phyloP scores from a whole-genome alignment of 495 filamentous ascomycete genomes.

The Hyaloscypha bicolor region DNA sequence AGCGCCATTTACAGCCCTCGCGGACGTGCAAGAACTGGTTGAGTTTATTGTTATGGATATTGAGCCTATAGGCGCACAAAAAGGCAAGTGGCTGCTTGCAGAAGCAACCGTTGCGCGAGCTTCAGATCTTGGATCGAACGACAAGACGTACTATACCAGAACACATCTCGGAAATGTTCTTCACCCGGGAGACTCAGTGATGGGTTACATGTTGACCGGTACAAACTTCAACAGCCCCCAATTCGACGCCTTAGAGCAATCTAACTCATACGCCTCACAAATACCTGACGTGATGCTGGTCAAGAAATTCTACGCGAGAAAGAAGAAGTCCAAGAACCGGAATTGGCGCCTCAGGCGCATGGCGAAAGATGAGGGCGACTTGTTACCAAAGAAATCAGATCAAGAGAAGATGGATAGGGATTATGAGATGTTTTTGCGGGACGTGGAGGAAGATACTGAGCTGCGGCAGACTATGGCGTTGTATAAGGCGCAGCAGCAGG shows the following conservation, averaged over 20 bases:
- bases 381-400: conserved; percentile 77
- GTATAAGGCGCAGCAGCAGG: conserved; percentile 66
- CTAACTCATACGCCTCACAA: conserved; percentile 65
- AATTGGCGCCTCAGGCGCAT: conserved; percentile 95
- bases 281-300: conserved; percentile 94
- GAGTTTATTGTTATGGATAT: conserved; percentile 97
- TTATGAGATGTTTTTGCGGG: conserved; percentile 95
- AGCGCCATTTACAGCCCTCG: conserved; percentile 77
- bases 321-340: conserved; percentile 77
- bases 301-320: conserved; percentile 91
- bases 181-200: conserved; percentile 85
- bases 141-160: conserved; percentile 79
- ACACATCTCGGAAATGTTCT: conserved; percentile 90
- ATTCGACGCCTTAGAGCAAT: conserved; percentile 77
- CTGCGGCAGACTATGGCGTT: conserved; percentile 79
- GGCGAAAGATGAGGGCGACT: conserved; percentile 81
- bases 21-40: conserved; percentile 80
- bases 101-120: conserved; percentile 87
- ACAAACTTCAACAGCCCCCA: conserved; percentile 88
- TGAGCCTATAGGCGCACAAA: conserved; percentile 71
- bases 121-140: conserved; percentile 85
- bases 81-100: conserved; percentile 80
- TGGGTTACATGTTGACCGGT: conserved; percentile 87
- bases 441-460: conserved; percentile 94
- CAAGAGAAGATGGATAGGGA: conserved; percentile 83